A percentile compares a stretch with the other conserved stretches of the same genome.
phyloP scores from a whole-genome alignment of 805 yeast species.

The Saccharomycopsis guyanensis region DNA sequence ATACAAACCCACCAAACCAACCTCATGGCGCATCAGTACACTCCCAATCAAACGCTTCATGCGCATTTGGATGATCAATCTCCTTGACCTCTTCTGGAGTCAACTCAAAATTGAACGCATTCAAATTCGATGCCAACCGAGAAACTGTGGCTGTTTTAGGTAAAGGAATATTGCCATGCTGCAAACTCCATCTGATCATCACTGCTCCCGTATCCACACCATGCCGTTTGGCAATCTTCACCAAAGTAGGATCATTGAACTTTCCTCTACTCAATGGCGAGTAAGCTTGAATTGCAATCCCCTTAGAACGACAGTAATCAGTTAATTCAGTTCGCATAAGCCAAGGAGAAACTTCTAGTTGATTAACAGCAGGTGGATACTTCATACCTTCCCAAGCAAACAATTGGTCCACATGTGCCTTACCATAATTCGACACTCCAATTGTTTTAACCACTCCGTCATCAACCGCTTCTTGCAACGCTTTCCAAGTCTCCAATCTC shows the following conservation, averaged over 20 bases:
- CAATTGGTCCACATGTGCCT: slow-evolving; percentile 51
- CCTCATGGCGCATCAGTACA: slow-evolving; percentile 51
- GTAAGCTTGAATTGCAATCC: slow-evolving; percentile 63
- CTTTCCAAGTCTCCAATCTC: slow-evolving; percentile 60
- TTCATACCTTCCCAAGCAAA: slow-evolving; percentile 46
- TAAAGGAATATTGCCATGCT: slow-evolving; percentile 63
- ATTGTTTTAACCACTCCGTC: slow-evolving; percentile 53
- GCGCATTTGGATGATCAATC: slow-evolving; percentile 44
- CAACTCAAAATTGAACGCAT: slow-evolving; percentile 44
- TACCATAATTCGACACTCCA: slow-evolving; percentile 75
- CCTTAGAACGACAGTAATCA: slow-evolving; percentile 47
- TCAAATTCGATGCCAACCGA: slow-evolving; percentile 48
- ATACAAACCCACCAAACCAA: no score
- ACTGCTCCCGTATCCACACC: slow-evolving; percentile 53
- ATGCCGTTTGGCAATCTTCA: slow-evolving; percentile 40
- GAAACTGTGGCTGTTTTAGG: slow-evolving; percentile 53
- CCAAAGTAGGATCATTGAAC: slow-evolving; percentile 46
- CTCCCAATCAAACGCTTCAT: slow-evolving; percentile 76
- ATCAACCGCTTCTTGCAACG: slow-evolving; percentile 65
- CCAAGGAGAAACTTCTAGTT: slow-evolving; percentile 83
- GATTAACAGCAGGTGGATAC: slow-evolving; percentile 65
- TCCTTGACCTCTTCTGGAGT: slow-evolving; percentile 33
- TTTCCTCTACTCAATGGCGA: slow-evolving; percentile 64
- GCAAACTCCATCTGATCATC: slow-evolving; percentile 63
- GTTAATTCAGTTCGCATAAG: slow-evolving; percentile 58